Evolutionary conservation across 768 basidiomycete species (phyloP).

Genomic region (Pleurotus tuoliensis): DNA sequence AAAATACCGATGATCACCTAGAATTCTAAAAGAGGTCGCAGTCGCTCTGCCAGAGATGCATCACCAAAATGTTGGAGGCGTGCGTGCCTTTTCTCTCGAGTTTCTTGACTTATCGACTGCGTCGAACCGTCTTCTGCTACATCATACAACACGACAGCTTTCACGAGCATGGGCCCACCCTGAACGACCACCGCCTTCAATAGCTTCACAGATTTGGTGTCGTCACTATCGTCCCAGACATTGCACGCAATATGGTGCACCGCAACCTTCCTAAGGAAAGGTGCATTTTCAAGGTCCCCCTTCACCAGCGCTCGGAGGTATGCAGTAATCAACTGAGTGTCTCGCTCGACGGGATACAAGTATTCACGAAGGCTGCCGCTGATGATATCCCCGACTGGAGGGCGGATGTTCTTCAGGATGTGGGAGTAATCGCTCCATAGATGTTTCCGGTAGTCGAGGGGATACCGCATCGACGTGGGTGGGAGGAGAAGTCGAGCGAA

Average conservation of each 20-base stretch:
- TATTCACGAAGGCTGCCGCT: constrained; percentile 53
- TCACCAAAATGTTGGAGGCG: constrained; percentile 20
- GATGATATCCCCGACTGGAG: constrained; percentile 47
- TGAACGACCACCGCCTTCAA: constrained; percentile 49
- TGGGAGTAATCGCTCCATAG: constrained; percentile 81
- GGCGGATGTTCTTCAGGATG: constrained; percentile 55
- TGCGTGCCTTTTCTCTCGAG: constrained; percentile 18
- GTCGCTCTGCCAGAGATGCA: constrained; percentile 8
- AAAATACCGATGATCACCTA: not conserved
- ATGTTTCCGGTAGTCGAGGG: constrained; percentile 78
- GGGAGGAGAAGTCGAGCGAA: constrained; percentile 77
- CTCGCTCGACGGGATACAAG: constrained; percentile 67
- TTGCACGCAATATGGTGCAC: constrained; percentile 75
- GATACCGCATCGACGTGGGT: constrained; percentile 71
- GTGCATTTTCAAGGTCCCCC: constrained; percentile 32
- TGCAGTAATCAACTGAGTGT: constrained; percentile 55
- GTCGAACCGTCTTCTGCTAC: constrained; percentile 36
- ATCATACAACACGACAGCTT: constrained; percentile 55
- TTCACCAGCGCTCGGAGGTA: constrained; percentile 58
- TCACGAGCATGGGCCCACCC: constrained; percentile 42
- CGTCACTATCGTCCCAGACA: constrained; percentile 61
- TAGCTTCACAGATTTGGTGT: constrained; percentile 41
- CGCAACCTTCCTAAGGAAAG: constrained; percentile 64
- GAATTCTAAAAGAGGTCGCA: constrained; percentile 6
- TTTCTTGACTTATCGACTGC: constrained; percentile 29